phyloP scores from a whole-genome alignment of 208 protist species.

The Angomonas deanei region DNA sequence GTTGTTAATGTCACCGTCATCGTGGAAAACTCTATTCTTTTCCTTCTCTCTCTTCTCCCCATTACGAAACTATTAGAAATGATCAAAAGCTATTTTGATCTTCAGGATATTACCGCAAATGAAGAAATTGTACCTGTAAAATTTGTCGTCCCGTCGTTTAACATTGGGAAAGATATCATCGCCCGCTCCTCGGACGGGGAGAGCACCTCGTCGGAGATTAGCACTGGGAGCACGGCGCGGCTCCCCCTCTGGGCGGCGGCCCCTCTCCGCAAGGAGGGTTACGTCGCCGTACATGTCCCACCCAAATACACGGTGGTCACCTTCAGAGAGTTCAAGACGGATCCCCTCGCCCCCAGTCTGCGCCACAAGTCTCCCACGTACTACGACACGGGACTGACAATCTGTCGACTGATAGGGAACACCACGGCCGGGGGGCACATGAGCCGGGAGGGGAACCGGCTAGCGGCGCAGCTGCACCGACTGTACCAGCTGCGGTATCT shows the following conservation, averaged over 20 bases:
- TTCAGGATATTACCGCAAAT: conserved; percentile 37
- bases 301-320: conserved; percentile 45
- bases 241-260: conserved; percentile 60
- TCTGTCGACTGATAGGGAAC: conserved; percentile 47
- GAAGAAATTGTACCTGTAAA: conserved; percentile 35
- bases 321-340: conserved; percentile 78
- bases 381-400: conserved; percentile 50
- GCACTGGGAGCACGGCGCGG: conserved; percentile 35
- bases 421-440: conserved; percentile 26
- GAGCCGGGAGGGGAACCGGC: conserved; percentile 53
- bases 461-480: conserved; percentile 63
- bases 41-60: neutral
- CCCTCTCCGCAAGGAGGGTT: conserved; percentile 41
- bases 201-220: conserved; percentile 22
- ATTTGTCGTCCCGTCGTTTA: conserved; percentile 31
- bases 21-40: no score
- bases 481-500: conserved; percentile 75
- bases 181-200: conserved; percentile 10
- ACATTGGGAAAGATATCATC: conserved; percentile 23
- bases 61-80: conserved; percentile 14
- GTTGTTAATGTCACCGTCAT: no score
- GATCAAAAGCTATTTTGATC: conserved; percentile 74
- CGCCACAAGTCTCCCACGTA: conserved; percentile 59
- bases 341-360: conserved; percentile 59
- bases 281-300: conserved; percentile 40